These are phyloP conservation scores for Sutorius australiensis DNA, from an alignment of 768 basidiomycete species.

Conservation along the genomic window DNA sequence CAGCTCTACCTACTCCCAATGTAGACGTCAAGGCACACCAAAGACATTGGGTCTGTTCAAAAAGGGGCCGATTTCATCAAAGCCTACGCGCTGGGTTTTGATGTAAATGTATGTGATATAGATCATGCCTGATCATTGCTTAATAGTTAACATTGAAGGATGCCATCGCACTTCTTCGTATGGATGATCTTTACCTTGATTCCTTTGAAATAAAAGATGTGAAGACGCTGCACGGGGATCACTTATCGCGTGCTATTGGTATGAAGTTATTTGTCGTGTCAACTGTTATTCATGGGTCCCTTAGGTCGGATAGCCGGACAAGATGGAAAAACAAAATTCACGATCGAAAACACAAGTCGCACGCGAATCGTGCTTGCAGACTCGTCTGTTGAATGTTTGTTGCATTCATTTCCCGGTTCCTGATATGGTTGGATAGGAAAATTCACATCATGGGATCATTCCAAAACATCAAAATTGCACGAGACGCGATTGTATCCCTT, in stretches of 20 bases:
- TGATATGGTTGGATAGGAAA: constrained; percentile 53
- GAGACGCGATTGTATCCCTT: constrained; percentile 92
- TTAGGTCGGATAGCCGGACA: constrained; percentile 96
- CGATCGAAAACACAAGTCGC: constrained; percentile 94
- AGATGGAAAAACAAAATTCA: constrained; percentile 98
- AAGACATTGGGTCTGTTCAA: constrained; percentile 88
- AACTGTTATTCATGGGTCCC: constrained; percentile 6
- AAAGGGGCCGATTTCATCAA: constrained; percentile 98
- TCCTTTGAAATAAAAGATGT: constrained; percentile 99
- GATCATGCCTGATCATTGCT: background rate
- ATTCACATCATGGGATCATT: constrained; percentile 99
- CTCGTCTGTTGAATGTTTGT: constrained; percentile 56
- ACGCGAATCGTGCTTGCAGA: constrained; percentile 99
- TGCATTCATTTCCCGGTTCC: background rate
- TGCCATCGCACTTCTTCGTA: constrained; percentile 87
- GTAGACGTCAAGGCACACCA: constrained; percentile 92
- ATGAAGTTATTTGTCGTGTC: constrained; percentile 10
- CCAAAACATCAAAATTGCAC: constrained; percentile 96
- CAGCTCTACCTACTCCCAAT: background rate
- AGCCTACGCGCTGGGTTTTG: constrained; percentile 92
- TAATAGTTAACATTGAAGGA: constrained; percentile 51
- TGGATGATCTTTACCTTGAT: constrained; percentile 97
- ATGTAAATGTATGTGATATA: constrained; percentile 72
- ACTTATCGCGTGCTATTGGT: constrained; percentile 97
- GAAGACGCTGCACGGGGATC: constrained; percentile 96